Evolutionary conservation across 1,284 basidiomycete species (phyloP).

Genomic region (Irpex sp.): DNA sequence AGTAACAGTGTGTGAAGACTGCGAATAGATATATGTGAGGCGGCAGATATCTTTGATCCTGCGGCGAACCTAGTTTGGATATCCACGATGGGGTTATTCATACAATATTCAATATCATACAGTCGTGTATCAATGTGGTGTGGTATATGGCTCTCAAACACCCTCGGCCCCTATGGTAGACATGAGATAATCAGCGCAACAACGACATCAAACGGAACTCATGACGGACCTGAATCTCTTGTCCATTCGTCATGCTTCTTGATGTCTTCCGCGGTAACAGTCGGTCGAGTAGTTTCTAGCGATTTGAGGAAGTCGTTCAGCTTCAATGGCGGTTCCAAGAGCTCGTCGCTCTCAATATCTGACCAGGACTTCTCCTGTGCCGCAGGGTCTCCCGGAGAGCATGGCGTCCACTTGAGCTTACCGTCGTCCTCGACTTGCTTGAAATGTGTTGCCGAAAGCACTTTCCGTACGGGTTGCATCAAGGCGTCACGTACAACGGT

Average conservation of each 20-base stretch:
- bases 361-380: constrained; percentile 92
- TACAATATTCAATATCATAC: constrained; percentile 12
- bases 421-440: constrained; percentile 42
- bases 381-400: constrained; percentile 87
- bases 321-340: constrained; percentile 80
- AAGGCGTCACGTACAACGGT: constrained; percentile 94
- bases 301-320: constrained; percentile 85
- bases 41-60: too few relatives aligned
- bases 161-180: constrained; percentile 35
- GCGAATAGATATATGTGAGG: too few relatives aligned
- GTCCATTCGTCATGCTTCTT: constrained; percentile 91
- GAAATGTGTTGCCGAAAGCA: constrained; percentile 94
- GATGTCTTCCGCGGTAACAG: constrained; percentile 88
- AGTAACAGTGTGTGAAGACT: too few relatives aligned
- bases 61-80: background rate
- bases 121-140: background rate
- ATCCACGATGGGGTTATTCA: constrained; percentile 7
- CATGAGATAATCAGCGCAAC: background rate
- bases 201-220: constrained; percentile 6
- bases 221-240: constrained; percentile 62
- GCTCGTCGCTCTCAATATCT: constrained; percentile 86
- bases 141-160: constrained; percentile 22
- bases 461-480: constrained; percentile 98
- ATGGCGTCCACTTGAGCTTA: constrained; percentile 76
- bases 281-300: constrained; percentile 79